Evolutionary conservation across 2,329 filamentous ascomycete genomes (phyloP).

Genomic region (Aspergillus pseudoterreus): DNA sequence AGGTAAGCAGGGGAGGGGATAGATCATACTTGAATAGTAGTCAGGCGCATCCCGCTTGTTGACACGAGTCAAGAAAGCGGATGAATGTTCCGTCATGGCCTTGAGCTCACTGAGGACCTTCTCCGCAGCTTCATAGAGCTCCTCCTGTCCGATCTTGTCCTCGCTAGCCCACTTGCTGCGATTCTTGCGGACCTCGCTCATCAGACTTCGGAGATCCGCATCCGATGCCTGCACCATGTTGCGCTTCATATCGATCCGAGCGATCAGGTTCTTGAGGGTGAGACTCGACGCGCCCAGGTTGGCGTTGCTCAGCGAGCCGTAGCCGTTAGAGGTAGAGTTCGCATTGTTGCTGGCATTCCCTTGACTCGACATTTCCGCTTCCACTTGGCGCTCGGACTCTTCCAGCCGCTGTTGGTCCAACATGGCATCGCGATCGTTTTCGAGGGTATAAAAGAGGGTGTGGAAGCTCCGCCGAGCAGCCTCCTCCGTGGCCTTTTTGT

Average conservation of each 20-base stretch:
- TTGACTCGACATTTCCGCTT: conserved; percentile 81
- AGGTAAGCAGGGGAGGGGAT: not conserved
- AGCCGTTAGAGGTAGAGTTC: conserved; percentile 59
- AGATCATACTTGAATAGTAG: conserved; percentile 76
- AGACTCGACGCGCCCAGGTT: conserved; percentile 95
- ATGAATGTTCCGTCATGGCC: conserved; percentile 94
- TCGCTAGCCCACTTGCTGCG: conserved; percentile 98
- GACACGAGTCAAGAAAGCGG: conserved; percentile 88
- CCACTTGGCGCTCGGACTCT: conserved; percentile 91
- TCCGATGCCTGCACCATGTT: conserved; percentile 88
- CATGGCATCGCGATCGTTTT: conserved; percentile 95
- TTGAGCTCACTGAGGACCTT: conserved; percentile 97
- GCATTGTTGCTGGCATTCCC: conserved; percentile 53
- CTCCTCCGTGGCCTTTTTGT: conserved; percentile 85
- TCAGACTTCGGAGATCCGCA: conserved; percentile 82
- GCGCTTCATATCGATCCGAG: conserved; percentile 88
- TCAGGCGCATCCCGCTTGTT: conserved; percentile 97
- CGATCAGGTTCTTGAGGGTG: conserved; percentile 94
- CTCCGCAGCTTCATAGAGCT: conserved; percentile 93
- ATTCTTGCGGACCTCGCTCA: conserved; percentile 97
- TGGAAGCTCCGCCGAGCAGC: conserved; percentile 87
- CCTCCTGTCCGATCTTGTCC: conserved; percentile 95
- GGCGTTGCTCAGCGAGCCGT: conserved; percentile 85
- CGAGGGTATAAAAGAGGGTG: conserved; percentile 89
- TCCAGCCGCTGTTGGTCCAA: conserved; percentile 95